Conservation (phyloP, 805 yeast genomes). For the Suhomyces xylopsoci region DNA sequence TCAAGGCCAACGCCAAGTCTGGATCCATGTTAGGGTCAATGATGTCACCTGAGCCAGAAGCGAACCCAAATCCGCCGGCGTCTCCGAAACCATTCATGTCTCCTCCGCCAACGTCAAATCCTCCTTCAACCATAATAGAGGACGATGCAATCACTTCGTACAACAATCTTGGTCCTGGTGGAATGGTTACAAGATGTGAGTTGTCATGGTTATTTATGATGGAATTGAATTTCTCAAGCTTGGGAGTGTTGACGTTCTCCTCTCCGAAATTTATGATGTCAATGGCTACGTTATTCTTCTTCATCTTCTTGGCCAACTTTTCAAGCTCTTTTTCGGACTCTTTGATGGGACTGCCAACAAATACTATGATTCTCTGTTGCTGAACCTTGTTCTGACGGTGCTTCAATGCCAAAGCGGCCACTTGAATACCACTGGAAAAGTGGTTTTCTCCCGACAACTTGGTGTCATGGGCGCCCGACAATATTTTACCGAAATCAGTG, state of each 20-base stretch:
- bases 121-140: constrained; percentile 67
- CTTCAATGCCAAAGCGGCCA: constrained; percentile 85
- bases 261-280: constrained; percentile 94
- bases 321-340: constrained; percentile 71
- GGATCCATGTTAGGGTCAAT: constrained; percentile 91
- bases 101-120: constrained; percentile 47
- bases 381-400: constrained; percentile 95
- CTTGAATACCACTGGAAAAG: constrained; percentile 82
- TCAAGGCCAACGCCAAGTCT: constrained; percentile 91
- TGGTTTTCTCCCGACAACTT: constrained; percentile 65
- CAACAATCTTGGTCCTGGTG: constrained; percentile 83
- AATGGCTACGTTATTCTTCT: constrained; percentile 86
- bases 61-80: constrained; percentile 19
- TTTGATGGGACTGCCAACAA: constrained; percentile 81
- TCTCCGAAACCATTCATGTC: constrained; percentile 45
- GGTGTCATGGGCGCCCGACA: constrained; percentile 79
- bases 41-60: constrained; percentile 35
- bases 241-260: constrained; percentile 68
- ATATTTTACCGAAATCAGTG: constrained; percentile 78
- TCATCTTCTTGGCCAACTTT: constrained; percentile 85
- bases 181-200: constrained; percentile 79
- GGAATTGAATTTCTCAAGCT: constrained; percentile 74
- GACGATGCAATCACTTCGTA: constrained; percentile 80
- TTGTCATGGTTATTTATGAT: constrained; percentile 73
- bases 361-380: constrained; percentile 83